Conservation (phyloP, 108 stramenopile genomes). For the Conticribra weissflogii region DNA sequence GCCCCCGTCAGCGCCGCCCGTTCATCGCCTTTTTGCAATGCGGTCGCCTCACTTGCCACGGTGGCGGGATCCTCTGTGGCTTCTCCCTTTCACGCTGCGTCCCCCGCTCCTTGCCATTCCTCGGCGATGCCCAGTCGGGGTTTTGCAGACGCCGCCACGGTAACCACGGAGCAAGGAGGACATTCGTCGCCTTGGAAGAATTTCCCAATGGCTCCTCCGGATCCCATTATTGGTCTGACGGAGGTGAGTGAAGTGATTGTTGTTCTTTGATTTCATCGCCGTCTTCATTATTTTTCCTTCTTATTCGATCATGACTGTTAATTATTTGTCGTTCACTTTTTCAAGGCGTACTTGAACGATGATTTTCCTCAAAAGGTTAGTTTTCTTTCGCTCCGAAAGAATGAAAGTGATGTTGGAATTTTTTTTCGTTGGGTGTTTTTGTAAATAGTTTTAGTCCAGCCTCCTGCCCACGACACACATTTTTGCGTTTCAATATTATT, state of each 20-base stretch:
- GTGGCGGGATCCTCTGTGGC: not conserved
- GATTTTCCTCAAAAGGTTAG: conserved; percentile 74
- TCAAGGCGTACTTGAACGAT: conserved; percentile 58
- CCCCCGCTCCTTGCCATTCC: too few relatives aligned
- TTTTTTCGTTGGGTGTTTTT: not conserved
- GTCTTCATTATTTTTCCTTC: too few relatives aligned
- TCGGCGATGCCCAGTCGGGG: too few relatives aligned
- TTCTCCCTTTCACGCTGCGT: not conserved
- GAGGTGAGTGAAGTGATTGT: conserved; percentile 56
- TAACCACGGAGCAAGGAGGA: not conserved
- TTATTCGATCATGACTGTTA: too few relatives aligned
- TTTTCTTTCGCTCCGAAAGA: too few relatives aligned
- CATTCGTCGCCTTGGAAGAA: conserved; percentile 68
- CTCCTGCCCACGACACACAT: not conserved
- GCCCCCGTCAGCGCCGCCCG: not conserved
- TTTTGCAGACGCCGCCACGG: conserved; percentile 29
- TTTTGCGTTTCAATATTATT: not conserved
- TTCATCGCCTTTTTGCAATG: too few relatives aligned
- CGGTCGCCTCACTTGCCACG: not conserved
- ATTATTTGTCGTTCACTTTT: too few relatives aligned
- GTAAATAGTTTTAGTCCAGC: not conserved
- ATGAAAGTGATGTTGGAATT: not conserved
- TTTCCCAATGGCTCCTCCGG: conserved; percentile 95
- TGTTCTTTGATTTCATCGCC: too few relatives aligned
- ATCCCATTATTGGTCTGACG: conserved; percentile 98